These are phyloP conservation scores for Plasmodium vivax DNA, from an alignment of 169 alveolate genomes.

Conservation along the genomic window DNA sequence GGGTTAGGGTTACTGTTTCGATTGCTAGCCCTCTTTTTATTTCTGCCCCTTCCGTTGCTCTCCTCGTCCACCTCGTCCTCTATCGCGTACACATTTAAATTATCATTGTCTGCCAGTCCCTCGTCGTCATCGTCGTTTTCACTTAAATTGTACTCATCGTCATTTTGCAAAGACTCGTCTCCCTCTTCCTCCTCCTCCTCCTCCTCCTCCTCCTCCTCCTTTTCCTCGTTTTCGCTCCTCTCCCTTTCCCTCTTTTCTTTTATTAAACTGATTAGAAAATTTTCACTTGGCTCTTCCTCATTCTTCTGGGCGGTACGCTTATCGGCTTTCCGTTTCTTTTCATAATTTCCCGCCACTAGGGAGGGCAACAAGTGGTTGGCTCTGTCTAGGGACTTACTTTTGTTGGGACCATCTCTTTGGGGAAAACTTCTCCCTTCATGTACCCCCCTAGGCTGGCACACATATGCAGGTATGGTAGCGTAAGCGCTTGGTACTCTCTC, in stretches of 20 bases:
- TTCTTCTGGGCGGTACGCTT: neutral
- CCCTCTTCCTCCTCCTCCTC: neutral
- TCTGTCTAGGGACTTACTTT: neutral
- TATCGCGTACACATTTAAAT: no score
- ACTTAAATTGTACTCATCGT: neutral
- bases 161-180: neutral
- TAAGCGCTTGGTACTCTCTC: neutral
- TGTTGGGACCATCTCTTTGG: neutral
- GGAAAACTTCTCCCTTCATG: neutral
- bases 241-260: neutral
- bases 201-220: neutral
- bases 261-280: neutral
- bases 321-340: neutral
- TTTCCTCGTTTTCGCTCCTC: neutral
- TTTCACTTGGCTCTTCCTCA: neutral
- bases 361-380: neutral
- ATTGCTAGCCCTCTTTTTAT: neutral
- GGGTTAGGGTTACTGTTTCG: neutral
- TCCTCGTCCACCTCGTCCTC: no score
- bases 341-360: neutral
- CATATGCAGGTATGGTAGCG: neutral
- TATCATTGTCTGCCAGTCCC: no score
- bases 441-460: neutral
- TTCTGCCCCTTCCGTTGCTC: neutral
- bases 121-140: no score